A percentile compares a stretch with the other conserved stretches of the same genome.
Evolutionary conservation across 1,284 basidiomycete species (phyloP).

Genomic region (Taiwanofungus camphoratus): DNA sequence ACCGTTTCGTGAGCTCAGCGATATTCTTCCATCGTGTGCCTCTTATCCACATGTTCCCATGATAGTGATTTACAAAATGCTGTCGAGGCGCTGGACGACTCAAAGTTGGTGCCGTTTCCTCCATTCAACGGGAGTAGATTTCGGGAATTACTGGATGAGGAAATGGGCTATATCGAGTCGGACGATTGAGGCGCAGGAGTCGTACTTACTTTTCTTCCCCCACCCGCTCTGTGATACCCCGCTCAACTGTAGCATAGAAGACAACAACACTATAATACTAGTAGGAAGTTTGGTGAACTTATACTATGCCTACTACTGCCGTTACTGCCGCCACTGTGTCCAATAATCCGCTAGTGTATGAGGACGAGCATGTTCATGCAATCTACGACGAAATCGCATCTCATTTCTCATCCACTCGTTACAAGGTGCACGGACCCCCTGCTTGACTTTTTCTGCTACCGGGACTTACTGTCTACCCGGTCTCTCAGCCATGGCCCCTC

Average conservation of each 20-base stretch:
- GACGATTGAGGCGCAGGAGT: slow-evolving; percentile 13
- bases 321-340: slow-evolving; percentile 36
- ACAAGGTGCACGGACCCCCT: slow-evolving; percentile 59
- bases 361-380: slow-evolving; percentile 72
- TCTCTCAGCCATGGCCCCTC: slow-evolving; percentile 88
- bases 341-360: slow-evolving; percentile 53
- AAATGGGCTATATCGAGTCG: slow-evolving; percentile 55
- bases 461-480: neutral
- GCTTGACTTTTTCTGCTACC: neutral
- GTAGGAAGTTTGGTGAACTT: neutral
- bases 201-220: slow-evolving; percentile 4
- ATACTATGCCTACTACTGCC: slow-evolving; percentile 10
- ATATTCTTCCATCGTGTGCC: slow-evolving; percentile 1
- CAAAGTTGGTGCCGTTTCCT: slow-evolving; percentile 53
- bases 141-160: slow-evolving; percentile 59
- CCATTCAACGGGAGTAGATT: slow-evolving; percentile 61
- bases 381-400: slow-evolving; percentile 90
- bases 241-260: slow-evolving; percentile 13
- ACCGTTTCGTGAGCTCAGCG: slow-evolving; percentile 46
- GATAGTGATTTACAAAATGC: slow-evolving; percentile 47
- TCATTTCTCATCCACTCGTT: slow-evolving; percentile 91
- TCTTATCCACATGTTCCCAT: slow-evolving; percentile 12
- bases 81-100: slow-evolving; percentile 44
- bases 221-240: slow-evolving; percentile 9
- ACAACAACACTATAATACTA: neutral